Evolutionary conservation across 768 basidiomycete genomes (phyloP).

Genomic region (Dentipellis sp.): DNA sequence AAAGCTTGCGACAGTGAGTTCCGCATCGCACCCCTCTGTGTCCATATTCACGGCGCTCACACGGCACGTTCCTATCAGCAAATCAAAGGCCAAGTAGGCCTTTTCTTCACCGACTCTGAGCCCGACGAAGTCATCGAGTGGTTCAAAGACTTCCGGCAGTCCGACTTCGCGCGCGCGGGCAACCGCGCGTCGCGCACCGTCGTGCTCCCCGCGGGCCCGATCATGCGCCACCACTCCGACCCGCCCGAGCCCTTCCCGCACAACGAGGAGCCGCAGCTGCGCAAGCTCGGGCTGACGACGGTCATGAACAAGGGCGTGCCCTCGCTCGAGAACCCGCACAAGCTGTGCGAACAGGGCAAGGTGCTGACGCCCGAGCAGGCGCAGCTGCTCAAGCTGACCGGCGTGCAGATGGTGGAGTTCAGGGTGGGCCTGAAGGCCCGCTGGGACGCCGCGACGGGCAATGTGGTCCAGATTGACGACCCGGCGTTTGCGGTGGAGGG

Average conservation of each 20-base stretch:
- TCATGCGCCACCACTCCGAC: constrained; percentile 72
- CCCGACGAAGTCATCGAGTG: constrained; percentile 90
- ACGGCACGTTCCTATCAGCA: constrained; percentile 36
- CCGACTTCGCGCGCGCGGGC: constrained; percentile 88
- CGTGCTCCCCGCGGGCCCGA: constrained; percentile 72
- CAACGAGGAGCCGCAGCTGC: constrained; percentile 93
- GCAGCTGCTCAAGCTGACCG: constrained; percentile 86
- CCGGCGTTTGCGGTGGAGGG: constrained; percentile 25
- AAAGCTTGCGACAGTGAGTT: constrained; percentile 66
- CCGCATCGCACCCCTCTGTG: neutral
- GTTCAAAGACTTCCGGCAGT: constrained; percentile 85
- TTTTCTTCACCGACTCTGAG: constrained; percentile 85
- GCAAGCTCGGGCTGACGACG: constrained; percentile 84
- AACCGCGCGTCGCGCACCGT: constrained; percentile 71
- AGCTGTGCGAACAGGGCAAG: constrained; percentile 78
- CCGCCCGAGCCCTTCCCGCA: constrained; percentile 90
- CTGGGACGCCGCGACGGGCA: constrained; percentile 63
- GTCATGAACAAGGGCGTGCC: constrained; percentile 84
- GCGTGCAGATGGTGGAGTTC: constrained; percentile 83
- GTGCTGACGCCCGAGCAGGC: constrained; percentile 78
- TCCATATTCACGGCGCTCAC: neutral
- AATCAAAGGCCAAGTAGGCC: constrained; percentile 91
- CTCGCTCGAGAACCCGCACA: constrained; percentile 69
- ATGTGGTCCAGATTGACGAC: constrained; percentile 51
- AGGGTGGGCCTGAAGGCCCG: constrained; percentile 58